phyloP scores from a whole-genome alignment of 352 stramenopile species.

The Globisporangium barbulae region DNA sequence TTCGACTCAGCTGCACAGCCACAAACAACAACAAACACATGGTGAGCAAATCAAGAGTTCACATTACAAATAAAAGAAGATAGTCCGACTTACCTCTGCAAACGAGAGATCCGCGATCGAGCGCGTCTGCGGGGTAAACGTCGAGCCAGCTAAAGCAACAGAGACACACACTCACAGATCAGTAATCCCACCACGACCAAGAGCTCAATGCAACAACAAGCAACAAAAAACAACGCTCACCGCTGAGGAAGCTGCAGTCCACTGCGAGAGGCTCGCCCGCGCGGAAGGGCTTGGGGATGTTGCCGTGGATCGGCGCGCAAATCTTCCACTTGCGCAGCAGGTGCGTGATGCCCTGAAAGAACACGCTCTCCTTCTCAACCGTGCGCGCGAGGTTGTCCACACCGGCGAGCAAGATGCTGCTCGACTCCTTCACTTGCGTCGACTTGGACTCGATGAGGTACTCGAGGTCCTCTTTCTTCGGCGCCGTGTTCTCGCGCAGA shows the following conservation, averaged over 20 bases:
- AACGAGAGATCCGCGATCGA: slow-evolving; percentile 78
- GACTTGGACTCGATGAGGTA: slow-evolving; percentile 76
- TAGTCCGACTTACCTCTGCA: slow-evolving; percentile 48
- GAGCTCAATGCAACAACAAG: not conserved
- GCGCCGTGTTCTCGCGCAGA: slow-evolving; percentile 80
- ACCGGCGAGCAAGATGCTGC: slow-evolving; percentile 65
- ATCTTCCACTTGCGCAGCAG: slow-evolving; percentile 86
- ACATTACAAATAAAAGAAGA: not conserved
- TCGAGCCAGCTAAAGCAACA: slow-evolving; percentile 53
- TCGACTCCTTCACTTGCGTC: slow-evolving; percentile 72
- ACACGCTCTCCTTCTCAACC: slow-evolving; percentile 79
- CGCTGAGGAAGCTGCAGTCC: slow-evolving; percentile 81
- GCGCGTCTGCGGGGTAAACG: slow-evolving; percentile 65
- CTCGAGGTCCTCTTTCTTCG: slow-evolving; percentile 76
- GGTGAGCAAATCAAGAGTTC: not conserved
- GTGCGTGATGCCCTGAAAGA: slow-evolving; percentile 79
- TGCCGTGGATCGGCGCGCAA: slow-evolving; percentile 81
- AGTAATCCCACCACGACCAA: not conserved
- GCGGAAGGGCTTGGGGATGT: slow-evolving; percentile 85
- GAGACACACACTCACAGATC: not conserved
- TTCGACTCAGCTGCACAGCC: slow-evolving; percentile 58
- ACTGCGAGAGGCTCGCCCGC: slow-evolving; percentile 78
- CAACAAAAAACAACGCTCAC: slow-evolving; percentile 27
- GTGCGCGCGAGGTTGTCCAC: slow-evolving; percentile 67
- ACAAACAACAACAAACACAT: slow-evolving; percentile 1